Evolutionary conservation across 2,329 filamentous ascomycete genomes (phyloP).

Genomic region (Exutisphaerella laricina): DNA sequence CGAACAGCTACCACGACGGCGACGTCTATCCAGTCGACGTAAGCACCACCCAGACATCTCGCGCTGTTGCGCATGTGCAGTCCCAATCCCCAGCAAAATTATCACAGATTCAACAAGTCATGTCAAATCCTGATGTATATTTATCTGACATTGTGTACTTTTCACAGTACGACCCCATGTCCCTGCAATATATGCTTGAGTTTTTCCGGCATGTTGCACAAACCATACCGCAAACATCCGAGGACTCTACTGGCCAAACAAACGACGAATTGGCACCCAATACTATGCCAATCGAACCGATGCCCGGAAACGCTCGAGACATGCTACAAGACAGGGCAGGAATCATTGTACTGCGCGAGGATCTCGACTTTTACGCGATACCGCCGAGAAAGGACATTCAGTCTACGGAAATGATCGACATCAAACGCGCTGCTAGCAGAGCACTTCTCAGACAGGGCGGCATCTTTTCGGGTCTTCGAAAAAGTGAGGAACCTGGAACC

Average conservation of each 20-base stretch:
- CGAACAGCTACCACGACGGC: conserved; percentile 85
- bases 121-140: conserved; percentile 45
- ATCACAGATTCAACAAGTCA: conserved; percentile 35
- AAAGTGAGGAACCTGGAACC: conserved; percentile 91
- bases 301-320: conserved; percentile 58
- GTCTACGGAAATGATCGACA: conserved; percentile 86
- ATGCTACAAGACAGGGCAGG: conserved; percentile 83
- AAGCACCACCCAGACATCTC: conserved; percentile 39
- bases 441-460: conserved; percentile 85
- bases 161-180: conserved; percentile 87
- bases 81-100: conserved; percentile 28
- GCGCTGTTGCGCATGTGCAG: conserved; percentile 30
- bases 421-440: conserved; percentile 85
- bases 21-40: conserved; percentile 98
- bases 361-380: conserved; percentile 96
- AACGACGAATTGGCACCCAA: conserved; percentile 49
- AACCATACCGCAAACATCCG: conserved; percentile 76
- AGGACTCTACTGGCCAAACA: conserved; percentile 41
- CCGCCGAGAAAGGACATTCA: conserved; percentile 79
- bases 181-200: conserved; percentile 97
- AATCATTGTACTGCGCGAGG: conserved; percentile 93
- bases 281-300: conserved; percentile 65
- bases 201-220: conserved; percentile 96
- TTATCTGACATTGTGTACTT: conserved; percentile 52
- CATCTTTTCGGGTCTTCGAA: conserved; percentile 91